phyloP scores from a whole-genome alignment of 2,329 filamentous ascomycete species.

The Meredithiella fracta region DNA sequence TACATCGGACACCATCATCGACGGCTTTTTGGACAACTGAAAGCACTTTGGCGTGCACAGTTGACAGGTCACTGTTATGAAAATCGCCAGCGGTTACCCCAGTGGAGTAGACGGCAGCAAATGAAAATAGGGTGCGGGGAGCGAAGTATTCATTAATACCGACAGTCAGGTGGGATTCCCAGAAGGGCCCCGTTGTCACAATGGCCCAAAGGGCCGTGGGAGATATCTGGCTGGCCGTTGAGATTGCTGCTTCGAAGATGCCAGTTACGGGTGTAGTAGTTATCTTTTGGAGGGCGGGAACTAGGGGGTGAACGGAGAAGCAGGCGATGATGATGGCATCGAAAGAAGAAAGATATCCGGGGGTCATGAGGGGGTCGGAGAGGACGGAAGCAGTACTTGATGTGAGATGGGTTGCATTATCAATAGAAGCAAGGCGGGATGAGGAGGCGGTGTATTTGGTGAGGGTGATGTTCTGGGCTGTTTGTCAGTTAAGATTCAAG shows the following conservation, averaged over 20 bases:
- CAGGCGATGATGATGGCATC: conserved; percentile 71
- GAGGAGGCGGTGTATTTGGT: too few relatives aligned
- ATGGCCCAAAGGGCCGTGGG: conserved; percentile 51
- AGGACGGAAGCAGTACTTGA: neutral
- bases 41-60: conserved; percentile 49
- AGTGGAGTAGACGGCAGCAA: conserved; percentile 69
- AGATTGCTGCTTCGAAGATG: conserved; percentile 74
- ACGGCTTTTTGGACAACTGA: conserved; percentile 54
- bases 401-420: too few relatives aligned
- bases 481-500: too few relatives aligned
- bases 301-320: conserved; percentile 67
- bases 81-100: conserved; percentile 67
- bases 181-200: conserved; percentile 71
- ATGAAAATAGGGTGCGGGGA: conserved; percentile 29
- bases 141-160: conserved; percentile 53
- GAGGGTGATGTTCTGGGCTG: too few relatives aligned
- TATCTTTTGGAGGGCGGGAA: conserved; percentile 11
- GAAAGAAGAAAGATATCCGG: conserved; percentile 23
- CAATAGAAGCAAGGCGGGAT: too few relatives aligned
- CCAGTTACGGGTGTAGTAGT: conserved; percentile 44
- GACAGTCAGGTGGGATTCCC: conserved; percentile 54
- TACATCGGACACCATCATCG: conserved; percentile 33
- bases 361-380: conserved; percentile 24
- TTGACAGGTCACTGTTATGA: conserved; percentile 48
- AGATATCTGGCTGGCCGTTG: conserved; percentile 40